These are phyloP conservation scores for Cyclocybe aegerita DNA, from an alignment of 768 basidiomycete genomes.

Conservation along the genomic window DNA sequence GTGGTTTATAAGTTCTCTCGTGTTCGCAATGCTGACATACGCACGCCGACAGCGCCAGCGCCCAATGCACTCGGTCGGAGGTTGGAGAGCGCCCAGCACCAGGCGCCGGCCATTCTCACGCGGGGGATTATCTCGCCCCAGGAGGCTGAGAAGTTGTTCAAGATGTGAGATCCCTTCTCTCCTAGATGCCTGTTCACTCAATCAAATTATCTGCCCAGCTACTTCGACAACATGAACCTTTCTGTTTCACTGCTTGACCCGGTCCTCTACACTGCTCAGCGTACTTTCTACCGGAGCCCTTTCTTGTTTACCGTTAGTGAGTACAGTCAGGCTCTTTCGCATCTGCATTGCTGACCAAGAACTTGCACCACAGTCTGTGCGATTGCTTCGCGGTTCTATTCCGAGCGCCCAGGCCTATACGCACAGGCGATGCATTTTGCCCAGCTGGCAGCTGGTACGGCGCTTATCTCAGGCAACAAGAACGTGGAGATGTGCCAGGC, in stretches of 20 bases:
- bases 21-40: not conserved
- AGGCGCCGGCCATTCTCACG: constrained; percentile 62
- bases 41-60: constrained; percentile 32
- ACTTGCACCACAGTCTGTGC: constrained; percentile 64
- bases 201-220: constrained; percentile 39
- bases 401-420: constrained; percentile 70
- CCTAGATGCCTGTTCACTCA: not conserved
- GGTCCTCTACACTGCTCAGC: constrained; percentile 79
- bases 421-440: constrained; percentile 71
- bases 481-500: constrained; percentile 84
- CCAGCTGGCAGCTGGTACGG: constrained; percentile 73
- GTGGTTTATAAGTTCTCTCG: constrained; percentile 18
- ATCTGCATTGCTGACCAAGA: not conserved
- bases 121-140: constrained; percentile 59
- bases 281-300: constrained; percentile 79
- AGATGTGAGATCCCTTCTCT: constrained; percentile 46
- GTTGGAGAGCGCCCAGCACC: constrained; percentile 41
- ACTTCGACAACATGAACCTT: constrained; percentile 76
- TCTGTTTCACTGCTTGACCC: constrained; percentile 81
- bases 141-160: constrained; percentile 73
- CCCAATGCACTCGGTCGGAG: constrained; percentile 39
- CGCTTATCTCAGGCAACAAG: constrained; percentile 74
- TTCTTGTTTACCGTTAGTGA: constrained; percentile 91
- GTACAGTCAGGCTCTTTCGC: constrained; percentile 24
- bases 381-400: constrained; percentile 80